Base-by-base conservation (phyloP, 352 stramenopile genomes). In the Peronospora belbahrii region DNA sequence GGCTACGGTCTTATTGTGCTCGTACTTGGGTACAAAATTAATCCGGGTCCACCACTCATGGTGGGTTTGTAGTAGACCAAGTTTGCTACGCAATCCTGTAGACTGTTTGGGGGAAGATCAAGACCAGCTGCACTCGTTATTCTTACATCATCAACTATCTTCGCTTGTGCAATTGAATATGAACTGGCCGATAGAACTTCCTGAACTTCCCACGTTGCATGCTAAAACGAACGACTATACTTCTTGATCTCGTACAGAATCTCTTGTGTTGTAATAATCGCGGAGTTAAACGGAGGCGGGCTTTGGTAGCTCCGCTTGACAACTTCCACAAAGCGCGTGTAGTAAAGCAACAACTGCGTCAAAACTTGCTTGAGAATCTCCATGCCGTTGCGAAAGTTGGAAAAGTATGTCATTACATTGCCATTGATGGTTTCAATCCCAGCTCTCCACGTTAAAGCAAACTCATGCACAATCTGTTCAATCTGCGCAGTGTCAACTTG, bases 301-400 rank as follows among this genome's bases (percentile, higher is more conserved):
- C 71, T 60, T 25, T 78, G 64, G 67, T 79, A 97, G 41, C 85
- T 86, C 51, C 96, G 97, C 52, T 96, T 96, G 51, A 98, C 81
- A 15, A 98, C 83, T 65, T 98, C 94, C 51, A 98, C 88, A 65
- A 99, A 98, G 3, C 96, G 78, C 42, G 95, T 98, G 72, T 99
- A 99, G 74, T 98, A 99, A 1, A 99, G 72, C 18, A 99, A 74
- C 13, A 99, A 59, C 59, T 99, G 96, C 35, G 95, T 98, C 36
- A 99, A 68, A 20, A 98, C 94, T 72, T 98, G 95, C 68, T 99
- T 98, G 23, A 99, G 77, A 60, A 99, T 98, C 53, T 99, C 96
- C 93, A 98, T 98, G 25, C 94, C 95, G 62, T 98, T 99, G 22
- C 89, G 81, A 69, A 98, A 98, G 66, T 98, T 98, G 25, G 93